These are phyloP conservation scores for Ascosphaera apis DNA, from an alignment of 2,329 filamentous ascomycete species.

Conservation along the genomic window DNA sequence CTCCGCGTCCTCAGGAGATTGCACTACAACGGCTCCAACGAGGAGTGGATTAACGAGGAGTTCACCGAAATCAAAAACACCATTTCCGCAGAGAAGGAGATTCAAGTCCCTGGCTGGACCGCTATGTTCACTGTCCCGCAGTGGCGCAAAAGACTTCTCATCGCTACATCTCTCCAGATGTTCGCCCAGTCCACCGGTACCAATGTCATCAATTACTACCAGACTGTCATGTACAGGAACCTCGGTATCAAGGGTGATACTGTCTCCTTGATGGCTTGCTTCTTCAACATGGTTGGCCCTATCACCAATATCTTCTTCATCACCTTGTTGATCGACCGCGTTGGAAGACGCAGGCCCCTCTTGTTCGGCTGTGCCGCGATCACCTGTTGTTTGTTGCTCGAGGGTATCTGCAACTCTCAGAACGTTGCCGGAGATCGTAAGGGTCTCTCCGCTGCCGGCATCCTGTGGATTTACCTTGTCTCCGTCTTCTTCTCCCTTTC, in stretches of 20 bases:
- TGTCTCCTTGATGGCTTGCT: constrained; percentile 32
- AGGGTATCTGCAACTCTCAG: constrained; percentile 1
- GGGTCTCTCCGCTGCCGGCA: neutral
- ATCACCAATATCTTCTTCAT: constrained; percentile 20
- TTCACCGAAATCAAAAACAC: constrained; percentile 37
- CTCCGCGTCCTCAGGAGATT: constrained; percentile 26
- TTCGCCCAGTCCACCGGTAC: constrained; percentile 34
- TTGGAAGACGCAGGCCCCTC: neutral
- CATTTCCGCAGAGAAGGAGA: constrained; percentile 34
- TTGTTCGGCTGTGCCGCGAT: neutral
- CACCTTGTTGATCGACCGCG: constrained; percentile 24
- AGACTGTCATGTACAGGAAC: constrained; percentile 17
- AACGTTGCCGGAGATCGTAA: neutral
- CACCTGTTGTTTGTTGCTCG: constrained; percentile 30
- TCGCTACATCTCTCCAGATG: constrained; percentile 38
- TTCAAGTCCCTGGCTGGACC: constrained; percentile 24
- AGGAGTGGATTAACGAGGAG: constrained; percentile 34
- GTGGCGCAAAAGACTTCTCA: constrained; percentile 37
- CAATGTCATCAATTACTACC: constrained; percentile 21
- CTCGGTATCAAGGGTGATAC: constrained; percentile 33
- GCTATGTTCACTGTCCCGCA: constrained; percentile 18
- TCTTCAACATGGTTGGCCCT: constrained; percentile 37
- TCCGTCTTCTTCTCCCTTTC: constrained; percentile 24
- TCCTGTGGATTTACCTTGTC: constrained; percentile 20
- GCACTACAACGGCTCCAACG: constrained; percentile 29